phyloP scores from a whole-genome alignment of 768 basidiomycete genomes.

The Boletellus ananas region DNA sequence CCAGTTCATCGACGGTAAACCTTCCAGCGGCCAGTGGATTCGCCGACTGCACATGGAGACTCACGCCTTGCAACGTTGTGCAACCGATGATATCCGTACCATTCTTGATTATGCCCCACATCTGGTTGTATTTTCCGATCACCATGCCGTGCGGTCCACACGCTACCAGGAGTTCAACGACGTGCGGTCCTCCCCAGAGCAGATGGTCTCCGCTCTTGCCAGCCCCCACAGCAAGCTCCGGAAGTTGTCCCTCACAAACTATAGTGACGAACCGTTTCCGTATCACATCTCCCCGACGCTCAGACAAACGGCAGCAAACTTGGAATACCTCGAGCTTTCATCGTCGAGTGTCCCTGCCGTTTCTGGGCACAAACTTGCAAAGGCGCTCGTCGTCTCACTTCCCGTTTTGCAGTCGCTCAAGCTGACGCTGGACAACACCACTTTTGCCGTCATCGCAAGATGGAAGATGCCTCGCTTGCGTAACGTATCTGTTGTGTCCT shows the following conservation, averaged over 20 bases:
- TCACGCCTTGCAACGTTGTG: conserved; percentile 55
- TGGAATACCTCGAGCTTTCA: conserved; percentile 69
- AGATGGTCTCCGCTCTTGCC: conserved; percentile 56
- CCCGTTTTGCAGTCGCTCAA: conserved; percentile 67
- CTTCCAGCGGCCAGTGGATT: conserved; percentile 47
- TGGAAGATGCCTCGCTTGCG: conserved; percentile 65
- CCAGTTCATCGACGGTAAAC: conserved; percentile 38
- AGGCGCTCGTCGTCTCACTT: conserved; percentile 35
- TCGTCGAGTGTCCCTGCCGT: conserved; percentile 49
- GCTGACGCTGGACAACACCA: conserved; percentile 66
- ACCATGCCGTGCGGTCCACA: conserved; percentile 58
- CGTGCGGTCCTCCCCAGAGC: conserved; percentile 48
- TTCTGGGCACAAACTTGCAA: conserved; percentile 26
- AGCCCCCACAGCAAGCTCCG: conserved; percentile 51
- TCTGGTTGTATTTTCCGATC: conserved; percentile 59
- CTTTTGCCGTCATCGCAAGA: conserved; percentile 59
- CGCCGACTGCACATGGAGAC: conserved; percentile 71
- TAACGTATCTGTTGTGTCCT: conserved; percentile 63
- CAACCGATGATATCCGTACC: conserved; percentile 60
- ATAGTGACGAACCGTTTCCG: conserved; percentile 59
- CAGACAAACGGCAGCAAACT: conserved; percentile 44
- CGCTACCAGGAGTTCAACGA: conserved; percentile 43
- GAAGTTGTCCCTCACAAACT: conserved; percentile 68
- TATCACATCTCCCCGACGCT: conserved; percentile 53
- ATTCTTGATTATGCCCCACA: conserved; percentile 64